Conservation (phyloP, 2,329 filamentous ascomycete genomes). For the Tolypocladium amazonense region DNA sequence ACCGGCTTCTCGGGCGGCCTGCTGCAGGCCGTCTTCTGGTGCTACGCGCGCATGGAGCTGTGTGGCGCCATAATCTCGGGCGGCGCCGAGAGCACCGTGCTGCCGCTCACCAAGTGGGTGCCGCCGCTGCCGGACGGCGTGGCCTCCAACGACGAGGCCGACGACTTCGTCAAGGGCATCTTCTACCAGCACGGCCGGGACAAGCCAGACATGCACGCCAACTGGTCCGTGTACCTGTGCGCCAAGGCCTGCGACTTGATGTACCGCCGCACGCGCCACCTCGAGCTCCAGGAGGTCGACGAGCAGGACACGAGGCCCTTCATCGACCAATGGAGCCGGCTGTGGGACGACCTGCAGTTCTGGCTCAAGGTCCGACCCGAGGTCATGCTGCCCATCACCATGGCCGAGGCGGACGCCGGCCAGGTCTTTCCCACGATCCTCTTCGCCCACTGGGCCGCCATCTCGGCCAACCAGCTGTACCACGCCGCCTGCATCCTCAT, state of each 20-base stretch:
- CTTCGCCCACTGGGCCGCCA: not conserved
- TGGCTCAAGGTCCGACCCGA: not conserved
- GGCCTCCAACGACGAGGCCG: not conserved
- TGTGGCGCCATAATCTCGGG: not conserved
- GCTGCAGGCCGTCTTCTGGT: not conserved
- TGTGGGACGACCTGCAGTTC: not conserved
- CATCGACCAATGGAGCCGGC: not conserved
- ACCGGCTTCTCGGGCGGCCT: not conserved
- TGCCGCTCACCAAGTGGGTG: not conserved
- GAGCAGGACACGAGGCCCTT: not conserved
- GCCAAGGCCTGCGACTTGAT: not conserved
- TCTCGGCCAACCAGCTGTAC: not conserved
- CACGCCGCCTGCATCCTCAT: not conserved
- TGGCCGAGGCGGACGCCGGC: not conserved
- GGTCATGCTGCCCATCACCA: not conserved
- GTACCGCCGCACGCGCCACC: not conserved
- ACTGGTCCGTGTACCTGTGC: not conserved
- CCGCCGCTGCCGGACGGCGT: not conserved
- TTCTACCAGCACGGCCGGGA: not conserved
- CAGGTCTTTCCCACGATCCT: not conserved
- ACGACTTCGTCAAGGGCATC: not conserved
- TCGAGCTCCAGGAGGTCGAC: not conserved
- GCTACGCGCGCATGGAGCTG: not conserved
- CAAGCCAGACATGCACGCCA: not conserved
- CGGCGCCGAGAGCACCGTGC: not conserved